phyloP scores from a whole-genome alignment of 2,329 filamentous ascomycete genomes.

The Fusarium guadeloupense region DNA sequence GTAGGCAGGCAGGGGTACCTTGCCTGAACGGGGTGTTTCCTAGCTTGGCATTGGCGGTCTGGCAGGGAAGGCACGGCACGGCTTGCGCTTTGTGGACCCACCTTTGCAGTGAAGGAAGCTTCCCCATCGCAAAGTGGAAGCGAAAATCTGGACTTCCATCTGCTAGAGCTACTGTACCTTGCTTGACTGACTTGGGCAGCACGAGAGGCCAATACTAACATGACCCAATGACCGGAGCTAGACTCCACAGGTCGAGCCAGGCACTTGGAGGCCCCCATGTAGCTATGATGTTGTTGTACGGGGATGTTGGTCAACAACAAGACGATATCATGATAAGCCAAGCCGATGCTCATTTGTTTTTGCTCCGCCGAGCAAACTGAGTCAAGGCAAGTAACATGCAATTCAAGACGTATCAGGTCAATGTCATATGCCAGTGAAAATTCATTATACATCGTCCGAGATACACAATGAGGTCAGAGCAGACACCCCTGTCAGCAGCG shows the following conservation, averaged over 20 bases:
- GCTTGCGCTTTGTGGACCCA: constrained; percentile 1
- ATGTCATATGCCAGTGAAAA: constrained; percentile 2
- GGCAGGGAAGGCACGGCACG: constrained; percentile 30
- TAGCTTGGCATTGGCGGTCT: constrained; percentile 35
- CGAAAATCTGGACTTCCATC: constrained; percentile 13
- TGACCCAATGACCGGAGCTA: constrained; percentile 21
- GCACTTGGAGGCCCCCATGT: constrained; percentile 25
- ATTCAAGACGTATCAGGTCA: constrained; percentile 10
- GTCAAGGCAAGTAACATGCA: constrained; percentile 6
- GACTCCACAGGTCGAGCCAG: constrained; percentile 16
- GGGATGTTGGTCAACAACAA: constrained; percentile 15
- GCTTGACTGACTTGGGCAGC: constrained; percentile 1
- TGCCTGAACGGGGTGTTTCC: constrained; percentile 5
- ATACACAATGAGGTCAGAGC: constrained; percentile 36
- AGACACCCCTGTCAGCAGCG: constrained; percentile 22
- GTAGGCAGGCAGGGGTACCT: constrained; percentile 22
- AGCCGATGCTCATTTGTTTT: constrained; percentile 9
- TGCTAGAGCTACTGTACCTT: constrained; percentile 8
- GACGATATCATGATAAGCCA: constrained; percentile 25
- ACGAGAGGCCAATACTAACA: constrained; percentile 34
- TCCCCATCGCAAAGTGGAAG: constrained; percentile 23
- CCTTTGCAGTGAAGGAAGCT: constrained; percentile 15
- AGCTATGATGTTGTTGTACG: constrained; percentile 24
- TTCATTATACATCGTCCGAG: background rate
- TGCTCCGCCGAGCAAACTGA: constrained; percentile 1